These are phyloP conservation scores for Cylindrodendrum hubeiense DNA, from an alignment of 2,329 filamentous ascomycete genomes.

Conservation along the genomic window DNA sequence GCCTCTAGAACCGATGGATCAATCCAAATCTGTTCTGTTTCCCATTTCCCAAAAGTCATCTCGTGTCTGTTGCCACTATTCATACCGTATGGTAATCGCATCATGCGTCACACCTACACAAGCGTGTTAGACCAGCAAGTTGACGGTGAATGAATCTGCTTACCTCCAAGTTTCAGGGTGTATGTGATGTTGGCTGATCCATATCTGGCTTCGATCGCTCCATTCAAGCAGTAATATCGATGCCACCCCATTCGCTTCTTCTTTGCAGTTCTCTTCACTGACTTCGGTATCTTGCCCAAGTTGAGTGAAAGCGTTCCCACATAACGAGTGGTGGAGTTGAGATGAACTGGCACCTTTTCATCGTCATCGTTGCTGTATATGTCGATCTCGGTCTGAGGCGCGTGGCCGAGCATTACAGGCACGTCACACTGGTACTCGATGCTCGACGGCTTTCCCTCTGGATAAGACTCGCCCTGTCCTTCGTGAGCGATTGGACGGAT, in stretches of 20 bases:
- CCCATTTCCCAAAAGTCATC: not conserved
- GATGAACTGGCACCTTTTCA: constrained; percentile 46
- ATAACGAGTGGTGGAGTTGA: constrained; percentile 44
- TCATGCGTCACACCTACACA: constrained; percentile 51
- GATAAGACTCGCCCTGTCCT: constrained; percentile 53
- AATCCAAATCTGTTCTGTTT: not conserved
- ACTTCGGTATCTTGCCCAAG: constrained; percentile 49
- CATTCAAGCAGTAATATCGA: constrained; percentile 52
- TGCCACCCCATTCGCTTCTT: constrained; percentile 51
- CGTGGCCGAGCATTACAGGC: constrained; percentile 50
- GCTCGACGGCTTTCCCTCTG: constrained; percentile 50
- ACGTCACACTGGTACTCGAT: constrained; percentile 56
- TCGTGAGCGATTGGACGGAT: constrained; percentile 11
- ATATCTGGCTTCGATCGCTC: constrained; percentile 53
- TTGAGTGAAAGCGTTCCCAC: constrained; percentile 53
- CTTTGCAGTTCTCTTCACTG: constrained; percentile 47
- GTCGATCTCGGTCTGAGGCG: constrained; percentile 53
- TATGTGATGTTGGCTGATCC: constrained; percentile 55
- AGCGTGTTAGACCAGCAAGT: constrained; percentile 25
- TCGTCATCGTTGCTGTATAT: constrained; percentile 52
- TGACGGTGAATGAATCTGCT: constrained; percentile 6
- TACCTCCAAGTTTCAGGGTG: constrained; percentile 53
- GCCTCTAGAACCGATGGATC: not conserved
- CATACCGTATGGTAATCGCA: constrained; percentile 51
- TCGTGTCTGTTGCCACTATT: constrained; percentile 30